Evolutionary conservation across 2,329 filamentous ascomycete species (phyloP), one percentile per base, ranked within the genome.

Genomic region (Ramularia collo-cygni): DNA sequence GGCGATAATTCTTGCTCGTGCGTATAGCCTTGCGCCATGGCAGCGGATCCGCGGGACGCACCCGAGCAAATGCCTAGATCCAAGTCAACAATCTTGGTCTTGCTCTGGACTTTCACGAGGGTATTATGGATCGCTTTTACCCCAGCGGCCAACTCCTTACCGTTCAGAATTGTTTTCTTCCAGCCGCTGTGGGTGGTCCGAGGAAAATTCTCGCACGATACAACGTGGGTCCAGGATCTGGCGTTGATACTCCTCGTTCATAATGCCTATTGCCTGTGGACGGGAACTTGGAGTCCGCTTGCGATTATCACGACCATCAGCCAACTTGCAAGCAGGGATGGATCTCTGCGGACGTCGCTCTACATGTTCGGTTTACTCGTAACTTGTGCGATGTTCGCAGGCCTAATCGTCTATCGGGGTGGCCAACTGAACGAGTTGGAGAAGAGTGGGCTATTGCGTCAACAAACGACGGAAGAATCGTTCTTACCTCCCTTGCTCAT

Each of bases 401-500:
- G 53, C n/a, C 43, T 50, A 10, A 57, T 59, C 18, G 54, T 55
- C 8, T 38, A 48, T 19, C 56, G 56, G 14, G 57, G 51, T 17
- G 42, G 47, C 2, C 49, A 54, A 16, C 37, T 59, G n/a, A n/a
- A n/a, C 17, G 31, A 33, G 6, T 10, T 16, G 17, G 31, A 33
- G 13, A 13, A 13, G 16, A 38, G 41, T n/a, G 46, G 47, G 21
- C 13, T 10, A 4, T 35, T 26, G 14, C 38, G 45, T 21, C 38
- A 42, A 39, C 50, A 51, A 24, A 43, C 38, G 3, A 61, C 59
- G 36, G 54, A 59, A 10, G 57, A 61, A 37, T 52, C 57, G 19
- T 44, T 60, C 6, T 44, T 63, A 8, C 60, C 62, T 37, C 71
- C 76, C 3, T 62, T 77, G 40, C 62, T 88, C 9, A 75, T 87